Evolutionary conservation across 106 monocot genomes (phyloP).

Genomic region (Narthecium ossifragum): DNA sequence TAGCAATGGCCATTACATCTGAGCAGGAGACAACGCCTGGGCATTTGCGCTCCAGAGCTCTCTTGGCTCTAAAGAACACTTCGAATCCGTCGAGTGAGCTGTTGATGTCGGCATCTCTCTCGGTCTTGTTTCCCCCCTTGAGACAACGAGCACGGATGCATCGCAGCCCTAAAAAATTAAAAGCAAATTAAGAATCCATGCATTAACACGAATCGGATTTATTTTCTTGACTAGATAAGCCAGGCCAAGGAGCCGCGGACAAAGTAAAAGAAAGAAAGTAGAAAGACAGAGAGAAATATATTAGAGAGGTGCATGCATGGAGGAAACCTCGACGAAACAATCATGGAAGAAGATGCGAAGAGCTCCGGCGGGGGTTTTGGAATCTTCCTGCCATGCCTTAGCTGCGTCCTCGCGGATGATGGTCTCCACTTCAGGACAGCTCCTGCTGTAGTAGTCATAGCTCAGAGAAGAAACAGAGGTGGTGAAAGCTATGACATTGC

Average conservation of each 20-base stretch:
- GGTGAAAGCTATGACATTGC: too few relatives aligned
- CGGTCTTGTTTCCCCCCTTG: neutral
- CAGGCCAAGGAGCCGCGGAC: too few relatives aligned
- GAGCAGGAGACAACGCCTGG: neutral
- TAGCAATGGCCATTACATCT: neutral
- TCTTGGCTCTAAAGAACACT: neutral
- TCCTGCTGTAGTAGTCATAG: neutral
- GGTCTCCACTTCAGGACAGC: neutral
- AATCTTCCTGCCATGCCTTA: neutral
- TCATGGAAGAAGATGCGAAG: slow-evolving; percentile 2
- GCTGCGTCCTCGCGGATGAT: neutral
- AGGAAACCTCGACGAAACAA: slow-evolving; percentile 2
- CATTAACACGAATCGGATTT: too few relatives aligned
- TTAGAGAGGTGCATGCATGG: neutral
- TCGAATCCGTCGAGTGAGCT: neutral
- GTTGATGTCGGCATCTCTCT: neutral
- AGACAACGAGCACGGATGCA: neutral
- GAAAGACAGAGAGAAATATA: too few relatives aligned
- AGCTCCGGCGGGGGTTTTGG: neutral
- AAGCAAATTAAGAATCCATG: too few relatives aligned
- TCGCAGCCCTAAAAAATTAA: neutral
- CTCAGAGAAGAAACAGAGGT: too few relatives aligned
- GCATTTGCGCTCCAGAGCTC: neutral
- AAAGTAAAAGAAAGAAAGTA: too few relatives aligned
- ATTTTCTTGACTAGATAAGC: too few relatives aligned